Evolutionary conservation across 495 filamentous ascomycete genomes (phyloP), one percentile per base, ranked within the genome.

Genomic region (Penicillium cinerascens): DNA sequence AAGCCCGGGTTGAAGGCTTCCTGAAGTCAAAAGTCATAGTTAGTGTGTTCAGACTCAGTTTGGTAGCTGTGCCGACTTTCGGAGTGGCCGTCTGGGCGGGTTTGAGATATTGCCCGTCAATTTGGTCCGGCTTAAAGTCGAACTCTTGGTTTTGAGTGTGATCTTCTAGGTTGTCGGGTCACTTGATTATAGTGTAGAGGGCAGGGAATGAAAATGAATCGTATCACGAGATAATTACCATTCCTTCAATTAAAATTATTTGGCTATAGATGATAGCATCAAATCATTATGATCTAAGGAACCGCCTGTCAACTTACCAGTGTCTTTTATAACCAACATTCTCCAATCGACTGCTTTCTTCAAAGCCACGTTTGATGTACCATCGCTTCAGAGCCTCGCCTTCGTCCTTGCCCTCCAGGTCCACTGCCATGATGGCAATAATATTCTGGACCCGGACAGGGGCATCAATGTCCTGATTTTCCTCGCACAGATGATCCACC

Each of bases 371-470:
- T 16, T 52, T 39, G 10, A 44, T 8, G 37, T 64, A 68, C 61
- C 68, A 71, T 7, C 17, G 49, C 17, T 55, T 50, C 21, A 69
- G 20, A 2, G 35, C 50, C 3, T 68, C 65, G 0, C 65, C 65
- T 2, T 49, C 47, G 10, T 58, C 47, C 26, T 43, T 52, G 3
- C 47, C 55, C 1, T 67, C 52, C 8, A 65, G 58, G 50, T 67
- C 60, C 26, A 71, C 55, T 0, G 69, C 52, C 48, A 70, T 60
- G 7, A 60, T 44, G 0, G 66, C 66, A 41, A 72, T 38, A 9
- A 71, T 43, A 45, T 67, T 67, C 18, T 49, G 33, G 6, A 72
- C 58, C 0, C 10, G 49, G 4, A 16, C 36, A 26, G 46, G 42
- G 6, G 18, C 39, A 6, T 51, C 47, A 15, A 38, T 42, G 1